Evolutionary conservation across 495 filamentous ascomycete species (phyloP).

Genomic region (Hypoxylon lienhwacheense): DNA sequence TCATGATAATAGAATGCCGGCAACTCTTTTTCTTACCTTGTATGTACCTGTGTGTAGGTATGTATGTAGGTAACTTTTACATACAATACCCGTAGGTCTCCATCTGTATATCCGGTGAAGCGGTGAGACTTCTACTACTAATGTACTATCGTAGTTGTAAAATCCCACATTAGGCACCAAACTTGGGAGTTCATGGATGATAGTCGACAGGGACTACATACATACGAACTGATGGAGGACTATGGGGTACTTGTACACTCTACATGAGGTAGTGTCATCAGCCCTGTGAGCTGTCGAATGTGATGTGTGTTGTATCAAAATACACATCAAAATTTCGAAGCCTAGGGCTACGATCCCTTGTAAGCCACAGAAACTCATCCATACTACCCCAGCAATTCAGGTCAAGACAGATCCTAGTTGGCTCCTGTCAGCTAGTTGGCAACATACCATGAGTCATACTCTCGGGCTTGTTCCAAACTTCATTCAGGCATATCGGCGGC

Average conservation of each 20-base stretch:
- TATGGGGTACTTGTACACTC: slow-evolving; percentile 28
- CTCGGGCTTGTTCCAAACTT: slow-evolving; percentile 16
- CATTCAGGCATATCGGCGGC: slow-evolving; percentile 12
- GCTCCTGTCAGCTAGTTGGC: slow-evolving; percentile 7
- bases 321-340: too few species aligned
- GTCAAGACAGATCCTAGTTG: not conserved
- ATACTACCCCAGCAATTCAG: slow-evolving; percentile 10
- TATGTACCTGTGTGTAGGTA: not conserved
- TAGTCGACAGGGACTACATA: slow-evolving; percentile 17
- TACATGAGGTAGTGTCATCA: slow-evolving; percentile 20
- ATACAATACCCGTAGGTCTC: not conserved
- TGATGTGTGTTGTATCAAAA: slow-evolving; percentile 16
- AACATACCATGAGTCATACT: slow-evolving; percentile 32
- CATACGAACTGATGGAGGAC: slow-evolving; percentile 14
- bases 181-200: slow-evolving; percentile 19
- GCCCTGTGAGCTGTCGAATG: slow-evolving; percentile 25
- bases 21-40: not conserved
- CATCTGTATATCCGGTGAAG: slow-evolving; percentile 9
- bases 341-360: slow-evolving; percentile 10
- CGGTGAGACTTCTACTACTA: slow-evolving; percentile 20
- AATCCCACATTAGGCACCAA: slow-evolving; percentile 5
- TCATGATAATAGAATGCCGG: slow-evolving; percentile 19
- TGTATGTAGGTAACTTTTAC: not conserved
- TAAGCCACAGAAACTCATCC: slow-evolving; percentile 12
- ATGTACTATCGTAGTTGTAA: too few species aligned